Evolutionary conservation across 129 eudicot species (phyloP).

Genomic region (Silybum marianum): DNA sequence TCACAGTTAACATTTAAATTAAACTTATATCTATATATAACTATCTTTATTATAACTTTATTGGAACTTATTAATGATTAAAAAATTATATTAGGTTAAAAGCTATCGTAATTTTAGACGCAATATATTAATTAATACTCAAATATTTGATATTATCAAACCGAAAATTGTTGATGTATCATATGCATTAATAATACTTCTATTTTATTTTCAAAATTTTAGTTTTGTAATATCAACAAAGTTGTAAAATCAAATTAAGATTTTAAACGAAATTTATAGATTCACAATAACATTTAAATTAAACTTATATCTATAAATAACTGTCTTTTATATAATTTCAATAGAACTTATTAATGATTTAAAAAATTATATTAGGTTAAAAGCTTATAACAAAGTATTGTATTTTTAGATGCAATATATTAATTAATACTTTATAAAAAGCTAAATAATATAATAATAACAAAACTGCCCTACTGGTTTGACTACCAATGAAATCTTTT

Average conservation of each 20-base stretch:
- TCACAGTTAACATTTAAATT: too few species aligned
- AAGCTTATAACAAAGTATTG: constrained; percentile 1
- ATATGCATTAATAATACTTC: too few species aligned
- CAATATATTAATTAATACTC: background rate
- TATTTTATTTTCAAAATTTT: background rate
- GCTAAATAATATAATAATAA: constrained; percentile 20
- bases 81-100: background rate
- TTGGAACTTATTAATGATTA: too few species aligned
- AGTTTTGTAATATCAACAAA: too few species aligned
- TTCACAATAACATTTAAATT: too few species aligned
- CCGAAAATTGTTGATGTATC: too few species aligned
- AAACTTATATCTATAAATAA: too few species aligned
- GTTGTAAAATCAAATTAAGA: background rate
- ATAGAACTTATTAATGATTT: background rate
- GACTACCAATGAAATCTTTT: constrained; percentile 25
- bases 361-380: background rate
- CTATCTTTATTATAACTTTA: too few species aligned
- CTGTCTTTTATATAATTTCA: too few species aligned
- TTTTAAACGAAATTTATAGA: too few species aligned
- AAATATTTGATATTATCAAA: too few species aligned
- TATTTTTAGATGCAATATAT: background rate
- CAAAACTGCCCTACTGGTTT: constrained; percentile 31
- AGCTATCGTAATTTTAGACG: background rate
- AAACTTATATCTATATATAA: too few species aligned
- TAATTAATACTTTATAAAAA: background rate